Evolutionary conservation across 371 early-diverging fungal genomes (phyloP), one percentile per base, ranked within the genome.

Genomic region (Mortierella sp.): DNA sequence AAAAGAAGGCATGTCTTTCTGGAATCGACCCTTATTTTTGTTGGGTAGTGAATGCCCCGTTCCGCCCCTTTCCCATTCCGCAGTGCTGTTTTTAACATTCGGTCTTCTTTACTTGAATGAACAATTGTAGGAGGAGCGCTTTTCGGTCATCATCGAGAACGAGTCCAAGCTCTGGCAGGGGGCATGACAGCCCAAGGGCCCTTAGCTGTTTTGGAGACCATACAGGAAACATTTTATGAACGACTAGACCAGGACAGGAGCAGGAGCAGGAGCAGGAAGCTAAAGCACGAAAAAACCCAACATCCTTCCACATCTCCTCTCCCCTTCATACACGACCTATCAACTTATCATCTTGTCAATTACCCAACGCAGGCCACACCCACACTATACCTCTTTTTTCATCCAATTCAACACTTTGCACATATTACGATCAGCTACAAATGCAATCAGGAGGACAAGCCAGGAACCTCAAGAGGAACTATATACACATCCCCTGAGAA

Each of bases 111-210:
- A 28, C 61, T 6, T 28, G 31, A 28, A 59, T 37, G 5, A 59
- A 43, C 43, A 43, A 43, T 43, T 43, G 43, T 80, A 84, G 85
- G 85, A 84, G 76, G 85, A 84, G 24, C 85, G 85, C 24, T 78
- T 84, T 34, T 78, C 78, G 3, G 78, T 75, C 40, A 84, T 84
- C 51, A 80, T 84, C 48, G 85, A 84, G 48, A 78, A 76, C 53
- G 85, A 84, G 54, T 75, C 85, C 54, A 84, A 84, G 57, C 72
- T 80, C 24, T 84, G 85, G 85, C 85, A 84, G 40, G 85, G 81
- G 4, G 77, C 84, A 72, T 83, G 84, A 84, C 64, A 64, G 64
- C 64, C 64, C 37, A 37, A 64, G 64, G 64, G 34, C 21, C 9
- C 37, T 8, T 48, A 46, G 59, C 57, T 54, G n/a, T 55, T n/a